Conservation (phyloP, 495 filamentous ascomycete species). For the Podospora anserina region DNA sequence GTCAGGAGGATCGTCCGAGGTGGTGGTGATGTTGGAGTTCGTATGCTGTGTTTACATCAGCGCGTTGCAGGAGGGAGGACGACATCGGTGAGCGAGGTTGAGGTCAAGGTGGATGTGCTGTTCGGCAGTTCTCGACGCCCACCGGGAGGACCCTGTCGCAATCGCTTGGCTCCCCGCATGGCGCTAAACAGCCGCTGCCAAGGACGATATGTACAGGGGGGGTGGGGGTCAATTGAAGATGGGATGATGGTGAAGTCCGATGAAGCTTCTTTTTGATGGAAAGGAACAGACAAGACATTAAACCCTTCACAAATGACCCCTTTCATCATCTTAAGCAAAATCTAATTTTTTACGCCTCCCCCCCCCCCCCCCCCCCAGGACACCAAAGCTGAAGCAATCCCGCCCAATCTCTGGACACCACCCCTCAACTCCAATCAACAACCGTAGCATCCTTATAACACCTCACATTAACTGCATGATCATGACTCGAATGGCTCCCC, state of each 20-base stretch:
- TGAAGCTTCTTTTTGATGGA: background rate
- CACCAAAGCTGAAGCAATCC: background rate
- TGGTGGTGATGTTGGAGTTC: background rate
- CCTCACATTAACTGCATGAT: slow-evolving; percentile 22
- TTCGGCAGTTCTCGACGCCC: background rate
- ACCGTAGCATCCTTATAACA: slow-evolving; percentile 26
- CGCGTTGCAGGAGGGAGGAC: background rate
- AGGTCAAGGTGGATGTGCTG: background rate
- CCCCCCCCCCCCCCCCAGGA: background rate
- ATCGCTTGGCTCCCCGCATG: background rate
- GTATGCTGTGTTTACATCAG: background rate
- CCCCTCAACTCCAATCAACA: background rate
- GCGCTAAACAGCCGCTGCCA: background rate
- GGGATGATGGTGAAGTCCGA: background rate
- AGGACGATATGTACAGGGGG: background rate
- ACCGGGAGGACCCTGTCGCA: background rate
- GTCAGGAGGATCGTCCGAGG: background rate
- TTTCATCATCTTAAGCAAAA: background rate
- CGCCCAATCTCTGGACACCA: background rate
- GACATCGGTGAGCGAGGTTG: background rate
- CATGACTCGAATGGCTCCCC: slow-evolving; percentile 28
- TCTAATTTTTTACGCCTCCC: background rate
- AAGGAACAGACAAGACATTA: background rate
- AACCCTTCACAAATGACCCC: background rate
- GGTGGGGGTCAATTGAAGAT: background rate